phyloP scores from a whole-genome alignment of 768 basidiomycete genomes.

The Leccinum boreale region DNA sequence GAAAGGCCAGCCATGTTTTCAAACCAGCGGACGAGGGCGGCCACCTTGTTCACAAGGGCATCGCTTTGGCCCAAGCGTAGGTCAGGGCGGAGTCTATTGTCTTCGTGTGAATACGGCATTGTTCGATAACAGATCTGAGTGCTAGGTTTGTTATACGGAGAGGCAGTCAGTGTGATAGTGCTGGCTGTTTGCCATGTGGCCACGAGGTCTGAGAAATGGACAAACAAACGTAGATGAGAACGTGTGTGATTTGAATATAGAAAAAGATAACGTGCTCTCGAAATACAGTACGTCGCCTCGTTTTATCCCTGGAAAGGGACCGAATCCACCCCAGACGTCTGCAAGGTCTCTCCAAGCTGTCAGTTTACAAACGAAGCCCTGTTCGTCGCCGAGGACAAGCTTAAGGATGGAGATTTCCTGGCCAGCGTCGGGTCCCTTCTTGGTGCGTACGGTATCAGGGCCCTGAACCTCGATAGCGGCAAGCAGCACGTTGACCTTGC shows the following conservation, averaged over 20 bases:
- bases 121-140: slow-evolving; percentile 76
- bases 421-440: slow-evolving; percentile 68
- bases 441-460: slow-evolving; percentile 63
- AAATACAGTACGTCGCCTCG: slow-evolving; percentile 72
- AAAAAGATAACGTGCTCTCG: slow-evolving; percentile 49
- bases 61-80: slow-evolving; percentile 69
- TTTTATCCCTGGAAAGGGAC: slow-evolving; percentile 44
- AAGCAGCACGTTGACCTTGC: slow-evolving; percentile 57
- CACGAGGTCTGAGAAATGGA: slow-evolving; percentile 44
- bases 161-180: slow-evolving; percentile 59
- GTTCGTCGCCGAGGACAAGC: slow-evolving; percentile 72
- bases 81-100: slow-evolving; percentile 65
- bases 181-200: slow-evolving; percentile 43
- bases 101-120: slow-evolving; percentile 61
- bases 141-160: slow-evolving; percentile 59
- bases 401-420: slow-evolving; percentile 65
- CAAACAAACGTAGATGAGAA: slow-evolving; percentile 18
- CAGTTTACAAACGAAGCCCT: slow-evolving; percentile 62
- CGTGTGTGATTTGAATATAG: slow-evolving; percentile 8
- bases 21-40: slow-evolving; percentile 67
- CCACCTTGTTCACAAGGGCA: slow-evolving; percentile 63
- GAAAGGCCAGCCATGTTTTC: slow-evolving; percentile 65
- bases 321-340: slow-evolving; percentile 60
- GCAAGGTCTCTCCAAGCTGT: slow-evolving; percentile 80
- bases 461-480: slow-evolving; percentile 76